A percentile compares a stretch with the other conserved stretches of the same genome.
Evolutionary conservation across 2,329 filamentous ascomycete species (phyloP).

Genomic region (Fusarium anthophilum): DNA sequence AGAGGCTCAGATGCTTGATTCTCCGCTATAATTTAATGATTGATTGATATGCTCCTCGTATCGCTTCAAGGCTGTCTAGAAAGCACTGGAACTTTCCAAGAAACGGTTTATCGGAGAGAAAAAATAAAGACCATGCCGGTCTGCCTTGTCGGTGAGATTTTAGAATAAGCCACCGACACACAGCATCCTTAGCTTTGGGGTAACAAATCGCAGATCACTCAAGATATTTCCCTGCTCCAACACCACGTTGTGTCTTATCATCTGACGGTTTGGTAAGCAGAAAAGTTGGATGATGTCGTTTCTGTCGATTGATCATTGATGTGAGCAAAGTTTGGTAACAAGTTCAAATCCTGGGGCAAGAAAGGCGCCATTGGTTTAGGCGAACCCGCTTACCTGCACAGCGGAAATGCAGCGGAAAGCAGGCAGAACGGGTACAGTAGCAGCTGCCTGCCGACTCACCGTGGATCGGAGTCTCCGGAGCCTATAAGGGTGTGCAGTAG

Average conservation of each 20-base stretch:
- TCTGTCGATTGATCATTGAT: constrained; percentile 2
- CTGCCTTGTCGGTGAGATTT: constrained; percentile 28
- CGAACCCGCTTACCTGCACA: constrained; percentile 3
- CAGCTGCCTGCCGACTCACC: background rate
- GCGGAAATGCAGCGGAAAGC: constrained; percentile 10
- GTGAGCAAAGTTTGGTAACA: constrained; percentile 11
- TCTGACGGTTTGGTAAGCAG: constrained; percentile 38
- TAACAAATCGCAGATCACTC: constrained; percentile 33
- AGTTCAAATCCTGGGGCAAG: constrained; percentile 22
- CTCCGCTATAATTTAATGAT: background rate
- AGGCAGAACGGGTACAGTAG: constrained; percentile 1
- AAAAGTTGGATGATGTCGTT: background rate
- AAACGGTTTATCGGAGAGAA: background rate
- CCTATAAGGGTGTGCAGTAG: background rate
- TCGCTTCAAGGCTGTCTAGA: constrained; percentile 4
- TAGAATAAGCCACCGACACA: constrained; percentile 30
- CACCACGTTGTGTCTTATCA: constrained; percentile 4
- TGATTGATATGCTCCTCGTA: background rate
- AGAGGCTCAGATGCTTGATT: background rate
- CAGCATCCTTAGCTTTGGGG: background rate
- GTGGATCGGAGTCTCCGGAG: constrained; percentile 10
- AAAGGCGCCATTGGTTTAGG: constrained; percentile 17
- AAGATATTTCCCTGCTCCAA: constrained; percentile 4
- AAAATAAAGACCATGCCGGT: constrained; percentile 1
- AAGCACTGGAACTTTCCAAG: constrained; percentile 39